Evolutionary conservation across 495 filamentous ascomycete genomes (phyloP).

Genomic region (Daldinia loculata): DNA sequence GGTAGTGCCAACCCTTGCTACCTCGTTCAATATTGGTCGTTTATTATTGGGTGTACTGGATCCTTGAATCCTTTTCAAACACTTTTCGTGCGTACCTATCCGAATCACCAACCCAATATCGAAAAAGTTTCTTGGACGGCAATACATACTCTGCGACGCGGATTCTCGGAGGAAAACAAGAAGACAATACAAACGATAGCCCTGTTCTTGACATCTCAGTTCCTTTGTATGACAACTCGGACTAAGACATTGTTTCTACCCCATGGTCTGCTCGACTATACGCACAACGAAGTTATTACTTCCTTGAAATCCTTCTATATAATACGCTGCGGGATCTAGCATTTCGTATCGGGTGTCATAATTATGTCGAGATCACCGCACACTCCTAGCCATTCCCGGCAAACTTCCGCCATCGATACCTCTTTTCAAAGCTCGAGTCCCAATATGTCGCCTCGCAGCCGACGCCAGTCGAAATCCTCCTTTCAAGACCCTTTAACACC

Average conservation of each 20-base stretch:
- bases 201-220: slow-evolving; percentile 4
- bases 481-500: slow-evolving; percentile 70
- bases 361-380: slow-evolving; percentile 68
- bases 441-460: slow-evolving; percentile 49
- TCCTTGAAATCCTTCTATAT: neutral
- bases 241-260: neutral
- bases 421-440: slow-evolving; percentile 58
- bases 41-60: slow-evolving; percentile 29
- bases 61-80: slow-evolving; percentile 17
- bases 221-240: neutral
- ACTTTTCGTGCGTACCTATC: slow-evolving; percentile 3
- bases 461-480: slow-evolving; percentile 66
- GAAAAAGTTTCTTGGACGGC: slow-evolving; percentile 11
- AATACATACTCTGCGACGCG: slow-evolving; percentile 17
- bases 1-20: slow-evolving; percentile 9
- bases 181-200: neutral
- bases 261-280: slow-evolving; percentile 23
- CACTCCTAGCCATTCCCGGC: slow-evolving; percentile 71
- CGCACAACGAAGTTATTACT: slow-evolving; percentile 8
- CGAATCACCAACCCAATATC: slow-evolving; percentile 26
- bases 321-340: neutral
- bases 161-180: slow-evolving; percentile 1
- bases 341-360: slow-evolving; percentile 13
- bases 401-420: slow-evolving; percentile 67
- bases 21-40: slow-evolving; percentile 7